phyloP scores from a whole-genome alignment of 75 land plant species.

The Isoetes taiwanensis region DNA sequence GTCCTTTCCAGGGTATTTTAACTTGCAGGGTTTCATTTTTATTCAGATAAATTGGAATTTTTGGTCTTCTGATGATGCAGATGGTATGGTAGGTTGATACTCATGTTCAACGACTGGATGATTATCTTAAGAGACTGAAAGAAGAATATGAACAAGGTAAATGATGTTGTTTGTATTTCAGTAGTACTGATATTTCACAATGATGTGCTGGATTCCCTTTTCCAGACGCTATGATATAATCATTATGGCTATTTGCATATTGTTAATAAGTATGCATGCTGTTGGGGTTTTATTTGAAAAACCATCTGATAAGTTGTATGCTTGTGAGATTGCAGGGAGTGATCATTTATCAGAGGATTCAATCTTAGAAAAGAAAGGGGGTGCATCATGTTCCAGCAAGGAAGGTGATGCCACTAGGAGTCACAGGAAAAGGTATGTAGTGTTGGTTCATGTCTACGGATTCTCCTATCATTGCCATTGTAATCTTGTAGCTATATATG shows the following conservation, averaged over 20 bases:
- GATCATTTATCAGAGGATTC: constrained; percentile 11
- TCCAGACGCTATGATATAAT: background rate
- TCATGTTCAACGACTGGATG: constrained; percentile 79
- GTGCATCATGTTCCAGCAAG: constrained; percentile 28
- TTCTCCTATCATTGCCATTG: background rate
- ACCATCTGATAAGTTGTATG: background rate
- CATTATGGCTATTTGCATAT: background rate
- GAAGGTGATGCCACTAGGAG: constrained; percentile 41
- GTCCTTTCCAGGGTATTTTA: too few species aligned
- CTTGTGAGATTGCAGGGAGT: background rate
- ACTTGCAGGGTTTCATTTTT: too few species aligned
- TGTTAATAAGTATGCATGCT: background rate
- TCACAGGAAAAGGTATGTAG: constrained; percentile 60
- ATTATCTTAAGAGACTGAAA: constrained; percentile 67
- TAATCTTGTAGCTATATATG: constrained; percentile 1
- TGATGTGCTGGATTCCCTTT: too few species aligned
- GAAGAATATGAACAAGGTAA: constrained; percentile 70
- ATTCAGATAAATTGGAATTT: too few species aligned
- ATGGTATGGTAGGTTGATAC: constrained; percentile 52
- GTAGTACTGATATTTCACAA: background rate
- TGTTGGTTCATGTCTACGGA: background rate
- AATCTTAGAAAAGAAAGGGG: constrained; percentile 17
- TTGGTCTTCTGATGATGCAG: background rate
- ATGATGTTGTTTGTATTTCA: background rate
- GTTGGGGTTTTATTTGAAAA: background rate